Base-by-base conservation (phyloP, 2,329 filamentous ascomycete species). In the Fusarium foetens region DNA sequence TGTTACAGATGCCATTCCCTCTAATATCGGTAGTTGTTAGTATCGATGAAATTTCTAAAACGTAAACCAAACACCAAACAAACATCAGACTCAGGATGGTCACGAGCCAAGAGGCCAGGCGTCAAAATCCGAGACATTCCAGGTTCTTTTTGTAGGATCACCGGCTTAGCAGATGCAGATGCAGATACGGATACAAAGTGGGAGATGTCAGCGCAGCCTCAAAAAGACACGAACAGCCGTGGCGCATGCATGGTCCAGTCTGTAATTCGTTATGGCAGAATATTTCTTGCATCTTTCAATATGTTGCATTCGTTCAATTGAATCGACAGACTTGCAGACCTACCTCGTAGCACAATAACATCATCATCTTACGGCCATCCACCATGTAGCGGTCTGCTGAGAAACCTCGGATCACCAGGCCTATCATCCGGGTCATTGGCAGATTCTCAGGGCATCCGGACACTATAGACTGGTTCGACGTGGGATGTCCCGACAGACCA, bases 351-450 rank as follows among this genome's bases (percentile, higher is more conserved):
- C 48, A 67, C 53, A 73, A 63, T 42, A 60, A 31, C 52, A 55
- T 48, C 52, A 70, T 42, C 36, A 70, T 42, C 36, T 33, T 51
- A 59, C 61, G 43, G 39, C 60, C 42, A 33, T 35, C 29, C n/a
- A 46, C 58, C 58, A 64, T 64, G 55, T 43, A 66, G 70, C 70
- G 70, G 70, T 71, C 70, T 73, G 70, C 45, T 63, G 61, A 67
- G 61, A 36, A 67, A 73, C 61, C 43, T 72, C 61, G 70, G 64
- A 43, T 69, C 45, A 35, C 58, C 42, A 54, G 70, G 58, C 53
- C 57, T 61, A 65, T 72, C 41, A 35, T 67, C 60, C 58, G 53
- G 43, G 57, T 58, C 53, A 67, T 63, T 52, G 60, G 53, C 31
- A 53, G 60, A 53, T 72, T 53, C 27, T 60, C 43, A 49, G 62